Evolutionary conservation across 371 early-diverging fungal genomes (phyloP), one percentile per base, ranked within the genome.

Genomic region (Syncephalastrum contaminatum): DNA sequence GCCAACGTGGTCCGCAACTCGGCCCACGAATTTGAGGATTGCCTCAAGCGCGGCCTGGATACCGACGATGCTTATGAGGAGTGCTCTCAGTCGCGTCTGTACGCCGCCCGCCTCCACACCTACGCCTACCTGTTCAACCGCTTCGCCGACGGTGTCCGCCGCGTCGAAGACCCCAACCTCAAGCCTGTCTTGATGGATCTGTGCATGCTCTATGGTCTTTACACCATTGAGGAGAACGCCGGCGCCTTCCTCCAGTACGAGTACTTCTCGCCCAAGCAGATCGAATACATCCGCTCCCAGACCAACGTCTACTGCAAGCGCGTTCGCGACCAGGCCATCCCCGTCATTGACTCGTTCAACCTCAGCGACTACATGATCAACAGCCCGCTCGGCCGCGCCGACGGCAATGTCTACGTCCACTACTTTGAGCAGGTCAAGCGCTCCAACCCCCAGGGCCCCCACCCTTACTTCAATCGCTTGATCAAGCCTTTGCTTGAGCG

Each of bases 181-280:
- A 7, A 73, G 60, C 46, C 68, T 77, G 48, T 88, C 15, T 72
- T 96, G 43, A 69, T 70, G 55, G 80, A 80, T 43, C 78, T 94
- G 53, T 91, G 92, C 55, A 68, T 80, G 43, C 76, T 96, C 41
- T 96, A 92, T 66, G 95, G 91, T 56, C 75, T 91, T 6, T 88
- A 90, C 80, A 83, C 87, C 36, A 90, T 94, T 53, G 81, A 87
- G 55, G 89, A 93, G 62, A 87, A 94, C 69, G 75, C 89, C 18
- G 93, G 93, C 16, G 89, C 89, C 58, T 95, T 96, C 79, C 73
- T 95, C 64, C 90, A 91, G 70, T 88, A 88, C 56, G 86, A 85
- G 27, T 95, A 88, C 79, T 91, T 93, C 63, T 76, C 82, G 2
- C 83, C 90, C 16, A 63, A 74, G 21, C 95, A 96, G 73, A 77